phyloP scores from a whole-genome alignment of 305 asterid species.

The Coffea humblotiana region DNA sequence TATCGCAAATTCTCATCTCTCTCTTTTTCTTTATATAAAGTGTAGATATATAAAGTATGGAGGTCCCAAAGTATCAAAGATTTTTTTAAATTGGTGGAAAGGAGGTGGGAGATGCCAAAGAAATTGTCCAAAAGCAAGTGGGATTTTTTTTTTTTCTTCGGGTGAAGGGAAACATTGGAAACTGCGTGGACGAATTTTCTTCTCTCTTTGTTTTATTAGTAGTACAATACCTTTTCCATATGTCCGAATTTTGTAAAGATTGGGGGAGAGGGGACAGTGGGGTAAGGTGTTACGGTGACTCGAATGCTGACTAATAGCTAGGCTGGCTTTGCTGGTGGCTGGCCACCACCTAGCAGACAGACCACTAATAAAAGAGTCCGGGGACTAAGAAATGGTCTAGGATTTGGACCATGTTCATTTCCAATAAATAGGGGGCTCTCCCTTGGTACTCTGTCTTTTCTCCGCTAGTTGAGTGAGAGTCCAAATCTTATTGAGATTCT shows the following conservation, averaged over 20 bases:
- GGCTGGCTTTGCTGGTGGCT: conserved; percentile 25
- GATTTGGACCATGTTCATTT: conserved; percentile 1
- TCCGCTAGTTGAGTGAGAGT: too few species aligned
- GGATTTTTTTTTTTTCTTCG: not conserved
- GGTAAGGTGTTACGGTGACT: not conserved
- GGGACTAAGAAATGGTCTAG: not conserved
- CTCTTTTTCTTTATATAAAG: too few species aligned
- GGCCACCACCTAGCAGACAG: conserved; percentile 5
- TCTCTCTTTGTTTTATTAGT: not conserved
- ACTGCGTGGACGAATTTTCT: conserved; percentile 30
- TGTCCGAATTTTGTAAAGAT: conserved; percentile 12
- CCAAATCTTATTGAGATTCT: not conserved
- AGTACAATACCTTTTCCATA: not conserved
- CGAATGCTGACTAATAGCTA: conserved; percentile 16
- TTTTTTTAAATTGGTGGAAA: conserved; percentile 18
- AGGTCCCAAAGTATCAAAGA: conserved; percentile 1
- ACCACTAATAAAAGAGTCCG: not conserved
- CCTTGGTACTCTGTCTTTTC: too few species aligned
- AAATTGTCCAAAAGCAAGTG: conserved; percentile 22
- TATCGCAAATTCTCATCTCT: too few species aligned
- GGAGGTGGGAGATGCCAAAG: conserved; percentile 9
- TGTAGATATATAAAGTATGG: too few species aligned
- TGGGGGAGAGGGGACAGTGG: not conserved
- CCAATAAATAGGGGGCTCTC: not conserved
- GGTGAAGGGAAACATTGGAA: conserved; percentile 27